Evolutionary conservation across 75 land plant genomes (phyloP), one percentile per base, ranked within the genome.

Genomic region (Cunninghamia lanceolata): DNA sequence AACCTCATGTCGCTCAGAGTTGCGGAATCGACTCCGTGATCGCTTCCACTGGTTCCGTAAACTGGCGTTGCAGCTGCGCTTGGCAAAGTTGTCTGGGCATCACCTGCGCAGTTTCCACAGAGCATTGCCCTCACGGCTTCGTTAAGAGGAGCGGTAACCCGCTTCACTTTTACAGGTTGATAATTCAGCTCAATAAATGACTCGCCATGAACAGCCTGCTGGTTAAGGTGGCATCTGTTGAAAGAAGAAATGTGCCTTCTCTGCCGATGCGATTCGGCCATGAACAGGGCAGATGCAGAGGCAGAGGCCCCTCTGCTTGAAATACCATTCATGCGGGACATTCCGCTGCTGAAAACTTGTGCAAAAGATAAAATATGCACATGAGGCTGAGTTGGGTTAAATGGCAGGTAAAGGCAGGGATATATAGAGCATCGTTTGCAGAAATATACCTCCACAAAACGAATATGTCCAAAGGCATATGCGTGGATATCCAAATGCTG

Each of bases 1-100:
- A 73, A 63, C 8, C 68, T 38, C 54, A 82, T 47, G 30, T 46
- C 54, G 47, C 38, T 28, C 66, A 78, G 81, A 80, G 45, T 28
- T 4, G 8, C 78, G 38, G 84, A 53, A 19, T 39, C 85, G 74
- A 42, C 15, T 4, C 80, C 85, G 52, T 88, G 85, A 77, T 89
- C 89, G 77, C 91, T 88, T 3, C 91, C 89, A 16, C 84, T 83
- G 25, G 82, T 40, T 43, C 45, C 13, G 9, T 80, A 43, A 40
- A 77, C 21, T 0, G 82, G 46, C 46, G 83, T 86, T 86, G 88
- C 86, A 86, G 85, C 40, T 70, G 52, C 78, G 79, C 52, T 81
- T 17, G 80, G 81, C 19, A 53, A 2, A 25, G n/a, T 14, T 34
- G 32, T 38, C 36, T 34, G 75, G 2, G 16, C 36, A 34, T 34